phyloP scores from a whole-genome alignment of 108 stramenopile species.

The Licmophora abbreviata region DNA sequence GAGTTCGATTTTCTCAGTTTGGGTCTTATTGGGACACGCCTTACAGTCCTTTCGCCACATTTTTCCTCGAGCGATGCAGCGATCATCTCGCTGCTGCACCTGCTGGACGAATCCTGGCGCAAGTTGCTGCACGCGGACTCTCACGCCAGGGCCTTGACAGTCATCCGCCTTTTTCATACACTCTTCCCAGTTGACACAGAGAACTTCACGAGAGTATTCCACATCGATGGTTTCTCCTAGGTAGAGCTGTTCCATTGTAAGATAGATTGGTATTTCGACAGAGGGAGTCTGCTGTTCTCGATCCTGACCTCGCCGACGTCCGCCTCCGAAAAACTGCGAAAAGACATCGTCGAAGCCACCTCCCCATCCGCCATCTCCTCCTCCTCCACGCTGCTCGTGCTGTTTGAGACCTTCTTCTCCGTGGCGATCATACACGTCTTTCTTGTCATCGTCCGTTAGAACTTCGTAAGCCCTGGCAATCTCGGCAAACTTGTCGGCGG shows the following conservation, averaged over 20 bases:
- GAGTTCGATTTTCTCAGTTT: constrained; percentile 88
- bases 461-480: constrained; percentile 97
- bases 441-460: constrained; percentile 90
- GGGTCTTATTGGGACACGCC: constrained; percentile 87
- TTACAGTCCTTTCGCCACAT: constrained; percentile 83
- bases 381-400: constrained; percentile 69
- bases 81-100: constrained; percentile 85
- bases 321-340: constrained; percentile 44
- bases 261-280: constrained; percentile 85
- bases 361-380: constrained; percentile 65
- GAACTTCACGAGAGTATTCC: constrained; percentile 81
- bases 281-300: constrained; percentile 81
- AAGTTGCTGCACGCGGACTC: constrained; percentile 85
- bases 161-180: constrained; percentile 74
- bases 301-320: constrained; percentile 61
- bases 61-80: constrained; percentile 90
- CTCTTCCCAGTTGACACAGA: constrained; percentile 90
- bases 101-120: constrained; percentile 99
- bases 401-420: constrained; percentile 97
- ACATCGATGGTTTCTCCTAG: constrained; percentile 88
- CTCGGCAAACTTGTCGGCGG: constrained; percentile 88
- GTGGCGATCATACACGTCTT: constrained; percentile 88
- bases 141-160: constrained; percentile 90
- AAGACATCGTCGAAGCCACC: constrained; percentile 72
- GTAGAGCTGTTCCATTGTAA: constrained; percentile 92